Evolutionary conservation across 1,284 basidiomycete species (phyloP), one percentile per base, ranked within the genome.

Genomic region (Cryptococcus sp.): DNA sequence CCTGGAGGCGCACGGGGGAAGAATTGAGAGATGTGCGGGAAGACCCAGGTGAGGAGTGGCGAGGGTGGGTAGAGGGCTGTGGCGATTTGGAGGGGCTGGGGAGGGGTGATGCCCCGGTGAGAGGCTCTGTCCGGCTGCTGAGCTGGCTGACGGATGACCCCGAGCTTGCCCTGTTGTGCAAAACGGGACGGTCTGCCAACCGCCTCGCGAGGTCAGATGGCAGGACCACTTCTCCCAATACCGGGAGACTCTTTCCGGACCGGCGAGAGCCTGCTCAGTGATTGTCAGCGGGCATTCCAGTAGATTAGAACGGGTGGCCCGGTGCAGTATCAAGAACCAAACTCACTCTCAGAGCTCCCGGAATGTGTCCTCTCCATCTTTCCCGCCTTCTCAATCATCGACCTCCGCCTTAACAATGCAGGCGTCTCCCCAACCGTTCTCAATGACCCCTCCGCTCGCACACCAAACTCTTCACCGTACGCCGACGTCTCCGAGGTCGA

Each of bases 131-230:
- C 23, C 37, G 39, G 3, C 50, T 40, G 3, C 50, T 52, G 15
- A 37, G 18, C 15, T 43, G 35, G 33, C 51, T 53, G 15, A 50
- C 28, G 16, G 56, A 57, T 13, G 52, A 53, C 18, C 40, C 42
- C 15, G 54, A 56, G 47, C 50, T 55, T 21, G 53, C 50, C 24
- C 54, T 23, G 12, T 46, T 52, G 23, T 35, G 33, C 23, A 46
- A 28, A 4, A 46, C 42, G 46, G 35, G 45, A 5, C 16, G 55
- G 28, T 36, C 39, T 43, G 15, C 46, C 13, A 47, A 12, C 37
- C 21, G 50, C 28, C 39, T 4, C 12, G 49, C 20, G 11, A 24
- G 12, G 13, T 36, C 33, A 16, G 35, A 24, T 4, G 40, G 21
- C 7, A 39, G 18, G 1, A 55, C 16, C 3, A 39, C 33, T 12